Percentiles rank a stretch among this genome's conserved stretches.
Evolutionary conservation across 345 rosid genomes (phyloP).

Genomic region (Euphorbia peplus): DNA sequence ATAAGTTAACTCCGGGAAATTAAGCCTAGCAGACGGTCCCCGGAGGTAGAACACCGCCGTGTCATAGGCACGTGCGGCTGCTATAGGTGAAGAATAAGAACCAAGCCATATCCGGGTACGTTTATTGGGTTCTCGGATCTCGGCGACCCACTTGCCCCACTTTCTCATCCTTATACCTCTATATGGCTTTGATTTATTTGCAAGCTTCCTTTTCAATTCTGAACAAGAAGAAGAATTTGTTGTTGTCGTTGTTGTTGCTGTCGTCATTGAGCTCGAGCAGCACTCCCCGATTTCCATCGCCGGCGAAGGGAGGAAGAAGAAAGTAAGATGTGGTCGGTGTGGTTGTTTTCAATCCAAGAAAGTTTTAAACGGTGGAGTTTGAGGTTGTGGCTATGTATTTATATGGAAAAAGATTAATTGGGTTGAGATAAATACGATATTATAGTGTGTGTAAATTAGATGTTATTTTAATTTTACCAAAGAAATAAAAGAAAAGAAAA

Average conservation of each 20-base stretch:
- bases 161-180: constrained; percentile 52
- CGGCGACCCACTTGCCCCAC: constrained; percentile 60
- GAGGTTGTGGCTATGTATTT: not conserved
- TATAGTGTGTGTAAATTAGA: not conserved
- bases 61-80: constrained; percentile 52
- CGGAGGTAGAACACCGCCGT: constrained; percentile 51
- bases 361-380: constrained; percentile 2
- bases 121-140: constrained; percentile 50
- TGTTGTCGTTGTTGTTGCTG: too few species aligned
- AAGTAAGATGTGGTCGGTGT: too few species aligned
- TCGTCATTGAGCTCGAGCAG: constrained; percentile 11
- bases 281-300: constrained; percentile 21
- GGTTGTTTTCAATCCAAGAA: not conserved
- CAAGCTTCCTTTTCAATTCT: constrained; percentile 23
- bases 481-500: too few species aligned
- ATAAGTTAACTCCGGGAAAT: constrained; percentile 41
- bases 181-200: constrained; percentile 33
- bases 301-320: not conserved
- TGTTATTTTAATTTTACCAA: too few species aligned
- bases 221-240: too few species aligned
- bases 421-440: not conserved
- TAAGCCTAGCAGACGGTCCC: constrained; percentile 48
- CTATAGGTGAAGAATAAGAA: constrained; percentile 42
- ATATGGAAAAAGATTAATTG: constrained; percentile 4
- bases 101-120: constrained; percentile 51